Evolutionary conservation across 2,329 filamentous ascomycete species (phyloP), one percentile per base, ranked within the genome.

Genomic region (Aschersonia sp.): DNA sequence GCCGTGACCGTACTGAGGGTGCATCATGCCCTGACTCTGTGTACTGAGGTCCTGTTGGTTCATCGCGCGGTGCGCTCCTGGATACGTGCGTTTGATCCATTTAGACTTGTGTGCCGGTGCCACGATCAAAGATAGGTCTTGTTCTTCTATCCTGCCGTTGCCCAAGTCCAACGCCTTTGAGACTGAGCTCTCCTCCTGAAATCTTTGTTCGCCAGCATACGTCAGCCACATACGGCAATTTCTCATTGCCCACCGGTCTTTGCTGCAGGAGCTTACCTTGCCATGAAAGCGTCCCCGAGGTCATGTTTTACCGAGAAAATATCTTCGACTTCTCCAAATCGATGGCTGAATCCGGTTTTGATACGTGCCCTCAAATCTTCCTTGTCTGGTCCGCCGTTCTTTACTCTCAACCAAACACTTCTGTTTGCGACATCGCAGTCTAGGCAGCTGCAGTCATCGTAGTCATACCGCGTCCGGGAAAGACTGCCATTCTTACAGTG

Each of bases 261-360:
- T 40, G 50, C 9, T 50, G 40, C 38, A 20, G 20, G 20, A 40
- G 30, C 55, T 50, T 55, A 63, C 62, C 60, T 56, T 43, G 58
- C 59, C 4, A 65, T 48, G 31, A 64, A 61, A 1, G 48, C 48
- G 32, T 50, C 42, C 30, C 49, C 49, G 9, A 43, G 47, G 10
- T 45, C 42, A 31, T 45, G 44, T 5, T 20, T 4, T 5, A 48
- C 30, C 2, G 50, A 50, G 29, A 51, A 55, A 9, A 62, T 58
- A 0, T 57, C 59, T 4, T 65, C 61, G 4, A 66, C 59, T 1
- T 46, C 35, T 2, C 63, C 63, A 45, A 60, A 65, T 4, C 54
- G 50, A 20, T 35, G 50, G 9, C 52, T 45, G 5, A 65, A 41
- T 6, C 58, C 63, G 47, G 46, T 52, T n/a, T 58, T 63, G 45